These are phyloP conservation scores for Suillus fuscotomentosus DNA, from an alignment of 768 basidiomycete species.

Conservation along the genomic window DNA sequence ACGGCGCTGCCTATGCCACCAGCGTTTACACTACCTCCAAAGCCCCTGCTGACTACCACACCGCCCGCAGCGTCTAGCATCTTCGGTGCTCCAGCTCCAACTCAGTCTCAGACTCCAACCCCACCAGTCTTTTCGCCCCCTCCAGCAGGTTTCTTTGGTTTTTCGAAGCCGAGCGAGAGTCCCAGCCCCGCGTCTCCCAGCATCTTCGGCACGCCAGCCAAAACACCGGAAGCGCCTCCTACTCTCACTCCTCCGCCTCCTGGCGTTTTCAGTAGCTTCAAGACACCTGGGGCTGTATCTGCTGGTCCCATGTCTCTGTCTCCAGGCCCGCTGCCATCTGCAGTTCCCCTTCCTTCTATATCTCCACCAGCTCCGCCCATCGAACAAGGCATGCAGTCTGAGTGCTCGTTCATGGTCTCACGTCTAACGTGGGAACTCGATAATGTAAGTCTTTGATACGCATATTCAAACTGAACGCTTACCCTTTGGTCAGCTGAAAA, in stretches of 20 bases:
- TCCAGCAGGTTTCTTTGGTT: neutral
- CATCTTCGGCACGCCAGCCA: slow-evolving; percentile 7
- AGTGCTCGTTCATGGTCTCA: slow-evolving; percentile 51
- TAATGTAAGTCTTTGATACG: slow-evolving; percentile 42
- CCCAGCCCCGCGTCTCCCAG: slow-evolving; percentile 8
- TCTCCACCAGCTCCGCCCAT: slow-evolving; percentile 22
- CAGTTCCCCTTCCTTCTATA: slow-evolving; percentile 7
- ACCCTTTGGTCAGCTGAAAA: slow-evolving; percentile 38
- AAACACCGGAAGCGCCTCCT: slow-evolving; percentile 6
- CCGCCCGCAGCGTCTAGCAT: slow-evolving; percentile 8
- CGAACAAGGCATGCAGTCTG: slow-evolving; percentile 67
- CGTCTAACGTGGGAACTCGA: slow-evolving; percentile 53
- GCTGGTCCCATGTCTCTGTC: slow-evolving; percentile 6
- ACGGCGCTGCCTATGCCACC: slow-evolving; percentile 10
- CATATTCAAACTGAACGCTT: neutral
- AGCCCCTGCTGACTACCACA: slow-evolving; percentile 7
- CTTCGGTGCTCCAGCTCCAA: slow-evolving; percentile 2
- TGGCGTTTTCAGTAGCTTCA: slow-evolving; percentile 7
- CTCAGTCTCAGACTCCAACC: neutral
- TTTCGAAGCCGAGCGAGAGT: slow-evolving; percentile 1
- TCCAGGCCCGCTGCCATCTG: neutral
- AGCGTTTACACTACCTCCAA: slow-evolving; percentile 6
- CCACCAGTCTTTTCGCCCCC: neutral
- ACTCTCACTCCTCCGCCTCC: slow-evolving; percentile 14
- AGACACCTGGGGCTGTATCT: slow-evolving; percentile 2